Evolutionary conservation across 1,284 basidiomycete species (phyloP), one percentile per base, ranked within the genome.

Genomic region (Ceratobasidium sp.): DNA sequence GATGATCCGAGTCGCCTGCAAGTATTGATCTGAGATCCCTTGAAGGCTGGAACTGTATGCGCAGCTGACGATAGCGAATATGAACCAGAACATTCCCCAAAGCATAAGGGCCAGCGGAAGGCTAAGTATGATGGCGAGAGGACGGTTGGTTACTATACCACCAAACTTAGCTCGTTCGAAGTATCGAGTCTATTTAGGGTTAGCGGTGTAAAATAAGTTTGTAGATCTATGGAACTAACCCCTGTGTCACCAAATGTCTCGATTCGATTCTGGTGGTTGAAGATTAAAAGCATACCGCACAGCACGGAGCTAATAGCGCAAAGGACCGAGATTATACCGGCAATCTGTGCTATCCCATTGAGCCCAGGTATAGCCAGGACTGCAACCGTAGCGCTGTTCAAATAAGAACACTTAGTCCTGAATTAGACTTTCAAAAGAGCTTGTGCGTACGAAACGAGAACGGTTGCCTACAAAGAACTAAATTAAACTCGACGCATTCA

Each of bases 51-150:
- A 22, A 47, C 44, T 36, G n/a, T 63, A 48, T 14, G 45, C 60
- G 31, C 6, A 63, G 60, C 60, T 41, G 7, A 48, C n/a, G 3
- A 63, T 47, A 15, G 60, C 41, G 2, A 63, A 31, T 47, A 63
- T 31, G 19, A 63, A 63, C 60, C 60, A 63, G 22, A 63, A 27
- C 60, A 63, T 48, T n/a, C 44, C 45, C 60, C 60, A 63, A 2
- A 63, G 45, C 60, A 63, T 63, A 17, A 48, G 33, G 5, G 60
- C 1, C 31, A 47, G 24, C 1, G 60, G 60, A 4, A 63, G 60
- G 15, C 60, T 63, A 8, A 63, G 60, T 19, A 63, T 24, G 14
- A 63, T 29, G 1, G 60, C 60, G 11, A 63, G 44, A n/a, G 24
- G 45, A 4, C 45, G 60, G 19, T 24, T 22, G 19, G 60, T 63